Evolutionary conservation across 75 land plant genomes (phyloP), one percentile per base, ranked within the genome.

Genomic region (Isoetes taiwanensis): DNA sequence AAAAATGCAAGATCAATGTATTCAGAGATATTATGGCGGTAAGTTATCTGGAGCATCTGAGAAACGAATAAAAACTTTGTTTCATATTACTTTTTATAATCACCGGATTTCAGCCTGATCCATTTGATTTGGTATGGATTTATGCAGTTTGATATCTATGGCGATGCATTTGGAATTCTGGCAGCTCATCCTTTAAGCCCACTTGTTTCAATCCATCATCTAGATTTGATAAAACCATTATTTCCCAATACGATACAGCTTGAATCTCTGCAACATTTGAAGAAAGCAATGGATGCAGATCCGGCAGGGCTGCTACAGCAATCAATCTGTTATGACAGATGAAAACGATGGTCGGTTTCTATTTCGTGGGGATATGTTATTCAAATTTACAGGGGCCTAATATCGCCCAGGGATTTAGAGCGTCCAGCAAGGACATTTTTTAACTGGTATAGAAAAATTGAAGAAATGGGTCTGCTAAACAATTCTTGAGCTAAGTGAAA

Each of bases 321-420:
- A 37, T 66, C 72, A 20, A 71, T 88, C 26, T 88, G 94, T 70
- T 81, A 88, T 70, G 71, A 74, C 59, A 55, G 29, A 23, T 34
- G 24, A 3, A 31, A 3, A 3, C 61, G 68, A 37, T 74, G 82
- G 76, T 63, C 91, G 3, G 40, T 85, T 14, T 78, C 94, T 2
- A 41, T 85, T 11, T 73, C 94, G 8, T 88, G 80, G 80, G 94
- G 85, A 34, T 88, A 78, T 56, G 53, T 68, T 0, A 71, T 83
- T 1, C 76, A 75, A 31, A 64, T 86, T 21, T 85, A 80, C 35
- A 74, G 73, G 43, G 62, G 56, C 2, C 48, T 84, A 2, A 32
- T 60, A 14, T 66, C 73, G 14, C 77, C 85, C 25, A 60, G 67
- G 32, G 42, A 68, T n/a, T 43, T 87, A 14, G 43, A 67, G 50